These are phyloP conservation scores for Metarhizium anisopliae DNA, from an alignment of 2,329 filamentous ascomycete species.

Conservation along the genomic window DNA sequence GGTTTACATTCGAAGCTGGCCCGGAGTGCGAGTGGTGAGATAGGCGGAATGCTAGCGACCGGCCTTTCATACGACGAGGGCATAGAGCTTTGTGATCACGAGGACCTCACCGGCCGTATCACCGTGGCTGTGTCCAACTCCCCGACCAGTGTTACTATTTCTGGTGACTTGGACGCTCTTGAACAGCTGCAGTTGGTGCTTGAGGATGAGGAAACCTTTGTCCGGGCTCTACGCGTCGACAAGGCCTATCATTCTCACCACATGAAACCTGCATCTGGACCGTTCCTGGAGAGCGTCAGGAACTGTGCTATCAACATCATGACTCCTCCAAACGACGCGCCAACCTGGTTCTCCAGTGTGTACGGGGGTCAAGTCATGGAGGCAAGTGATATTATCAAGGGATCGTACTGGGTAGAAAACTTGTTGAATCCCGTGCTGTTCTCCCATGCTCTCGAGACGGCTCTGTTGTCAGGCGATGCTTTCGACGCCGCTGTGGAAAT, in stretches of 20 bases:
- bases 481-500: conserved; percentile 19
- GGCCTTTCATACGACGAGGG: conserved; percentile 8
- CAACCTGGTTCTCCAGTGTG: neutral
- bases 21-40: neutral
- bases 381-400: neutral
- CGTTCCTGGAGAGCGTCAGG: conserved; percentile 4
- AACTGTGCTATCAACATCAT: neutral
- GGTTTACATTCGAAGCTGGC: neutral
- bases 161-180: conserved; percentile 22
- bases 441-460: neutral
- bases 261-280: conserved; percentile 18
- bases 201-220: conserved; percentile 15
- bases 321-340: neutral
- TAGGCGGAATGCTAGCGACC: conserved; percentile 14
- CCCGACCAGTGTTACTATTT: conserved; percentile 16
- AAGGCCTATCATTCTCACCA: conserved; percentile 33
- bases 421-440: conserved; percentile 15
- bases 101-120: conserved; percentile 14
- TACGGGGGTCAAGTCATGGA: neutral
- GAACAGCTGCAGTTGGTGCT: conserved; percentile 13
- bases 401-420: conserved; percentile 8
- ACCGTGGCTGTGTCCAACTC: conserved; percentile 17
- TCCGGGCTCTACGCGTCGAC: conserved; percentile 24
- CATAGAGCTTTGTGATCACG: conserved; percentile 1
- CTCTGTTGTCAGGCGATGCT: too few relatives aligned